Evolutionary conservation across 352 stramenopile genomes (phyloP).

Genomic region (Globisporangium recalcitrans): DNA sequence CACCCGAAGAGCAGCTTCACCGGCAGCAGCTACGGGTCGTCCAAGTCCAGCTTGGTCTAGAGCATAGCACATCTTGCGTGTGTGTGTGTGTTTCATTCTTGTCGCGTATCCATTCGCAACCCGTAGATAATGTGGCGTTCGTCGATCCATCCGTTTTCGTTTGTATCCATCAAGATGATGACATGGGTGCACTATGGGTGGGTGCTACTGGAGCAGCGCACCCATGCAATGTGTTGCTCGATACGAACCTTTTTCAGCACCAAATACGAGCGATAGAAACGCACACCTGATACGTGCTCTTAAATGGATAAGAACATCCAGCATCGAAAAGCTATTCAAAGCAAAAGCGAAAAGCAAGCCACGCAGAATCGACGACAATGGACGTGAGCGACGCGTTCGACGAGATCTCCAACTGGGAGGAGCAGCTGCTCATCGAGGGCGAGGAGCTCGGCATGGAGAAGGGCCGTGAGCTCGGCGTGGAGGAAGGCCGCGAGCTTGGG

Average conservation of each 20-base stretch:
- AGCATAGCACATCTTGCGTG: background rate
- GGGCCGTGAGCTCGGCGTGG: slow-evolving; percentile 52
- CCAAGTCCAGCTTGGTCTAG: slow-evolving; percentile 18
- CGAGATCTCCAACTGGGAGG: slow-evolving; percentile 65
- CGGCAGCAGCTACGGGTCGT: slow-evolving; percentile 19
- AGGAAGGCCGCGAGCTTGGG: slow-evolving; percentile 73
- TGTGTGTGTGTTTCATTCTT: background rate
- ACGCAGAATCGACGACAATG: slow-evolving; percentile 22
- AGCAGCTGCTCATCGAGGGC: slow-evolving; percentile 61
- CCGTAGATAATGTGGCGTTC: too few relatives aligned
- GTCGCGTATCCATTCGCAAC: too few relatives aligned
- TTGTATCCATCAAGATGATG: too few relatives aligned
- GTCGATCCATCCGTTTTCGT: too few relatives aligned
- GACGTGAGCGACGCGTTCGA: slow-evolving; percentile 73
- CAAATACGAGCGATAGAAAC: too few relatives aligned
- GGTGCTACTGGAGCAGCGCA: too few relatives aligned
- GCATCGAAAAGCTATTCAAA: too few relatives aligned
- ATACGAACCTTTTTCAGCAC: too few relatives aligned
- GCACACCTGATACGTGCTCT: too few relatives aligned
- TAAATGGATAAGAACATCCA: too few relatives aligned
- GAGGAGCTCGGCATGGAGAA: slow-evolving; percentile 53
- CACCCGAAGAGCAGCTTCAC: slow-evolving; percentile 16
- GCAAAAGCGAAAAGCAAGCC: background rate
- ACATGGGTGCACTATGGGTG: too few relatives aligned
- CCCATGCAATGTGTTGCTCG: too few relatives aligned